Percentiles rank a stretch among this genome's conserved stretches.
Conservation (phyloP, 768 basidiomycete genomes). For the Boletus huronensis region DNA sequence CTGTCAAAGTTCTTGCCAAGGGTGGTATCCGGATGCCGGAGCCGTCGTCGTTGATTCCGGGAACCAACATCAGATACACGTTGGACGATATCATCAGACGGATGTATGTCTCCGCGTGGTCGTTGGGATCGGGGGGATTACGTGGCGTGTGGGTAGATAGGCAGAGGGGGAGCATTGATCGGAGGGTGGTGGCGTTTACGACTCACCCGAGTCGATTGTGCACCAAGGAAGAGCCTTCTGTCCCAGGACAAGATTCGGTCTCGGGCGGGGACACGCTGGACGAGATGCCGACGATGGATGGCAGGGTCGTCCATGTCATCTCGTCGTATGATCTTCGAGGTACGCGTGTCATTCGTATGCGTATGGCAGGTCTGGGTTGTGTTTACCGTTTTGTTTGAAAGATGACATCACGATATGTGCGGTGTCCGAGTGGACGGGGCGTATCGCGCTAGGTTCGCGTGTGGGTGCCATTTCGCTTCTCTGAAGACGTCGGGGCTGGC, state of each 20-base stretch:
- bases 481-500: not conserved
- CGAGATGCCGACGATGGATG: conserved; percentile 7
- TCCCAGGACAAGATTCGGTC: not conserved
- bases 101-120: conserved; percentile 15
- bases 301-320: conserved; percentile 14
- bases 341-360: conserved; percentile 3
- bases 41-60: not conserved
- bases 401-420: conserved; percentile 47
- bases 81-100: not conserved
- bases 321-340: conserved; percentile 31
- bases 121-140: conserved; percentile 18
- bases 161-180: conserved; percentile 10
- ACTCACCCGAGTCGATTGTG: conserved; percentile 10
- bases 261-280: not conserved
- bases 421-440: conserved; percentile 44
- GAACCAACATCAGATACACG: not conserved
- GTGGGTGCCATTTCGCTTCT: conserved; percentile 31
- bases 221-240: not conserved
- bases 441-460: conserved; percentile 41
- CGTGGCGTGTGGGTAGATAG: conserved; percentile 28
- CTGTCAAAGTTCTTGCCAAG: conserved; percentile 38
- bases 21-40: not conserved
- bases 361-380: not conserved
- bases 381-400: conserved; percentile 10
- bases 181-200: conserved; percentile 22